Evolutionary conservation across 768 basidiomycete species (phyloP), one percentile per base, ranked within the genome.

Genomic region (Boletus reticulatus): DNA sequence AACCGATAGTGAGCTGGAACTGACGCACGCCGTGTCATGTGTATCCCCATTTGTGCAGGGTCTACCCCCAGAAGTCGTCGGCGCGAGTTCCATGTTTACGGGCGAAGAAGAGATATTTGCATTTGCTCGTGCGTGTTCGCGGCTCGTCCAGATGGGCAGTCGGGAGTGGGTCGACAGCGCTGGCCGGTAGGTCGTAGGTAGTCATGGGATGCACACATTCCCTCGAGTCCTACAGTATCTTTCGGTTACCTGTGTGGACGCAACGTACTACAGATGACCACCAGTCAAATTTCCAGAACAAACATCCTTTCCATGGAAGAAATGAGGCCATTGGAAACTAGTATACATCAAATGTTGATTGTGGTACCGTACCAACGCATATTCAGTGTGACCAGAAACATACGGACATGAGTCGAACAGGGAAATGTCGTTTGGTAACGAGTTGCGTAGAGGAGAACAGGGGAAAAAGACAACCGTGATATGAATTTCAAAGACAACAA

Each of bases 81-180:
- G 93, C 34, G 77, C 79, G 2, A 92, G 89, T 58, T 88, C 93
- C 42, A 89, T 99, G 76, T 98, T 98, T 68, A 88, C 88, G 0
- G 95, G 96, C 4, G 95, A 98, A 65, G 97, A 98, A 71, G 97
- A 98, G 72, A 69, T 98, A 0, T 99, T 99, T 68, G 97, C 97
- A 0, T 99, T 98, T 70, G 94, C 94, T 12, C 83, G 97, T 36
- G 95, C 95, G 19, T 93, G 91, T 66, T 92, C 89, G 22, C 80
- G 92, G 43, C 75, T 93, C 17, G 88, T 92, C 43, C 84, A 93
- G 70, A 93, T 93, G 92, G 92, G 94, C 16, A 94, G 91, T 67
- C 87, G 80, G 62, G 89, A 94, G 62, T 96, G 93, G 93, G 80
- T 81, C 4, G 80, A 82, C 67, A 75, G 70, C 37, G 67, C 77